Evolutionary conservation across 148 eudicot species (phyloP).

Genomic region (Camellia lanceoleosa): DNA sequence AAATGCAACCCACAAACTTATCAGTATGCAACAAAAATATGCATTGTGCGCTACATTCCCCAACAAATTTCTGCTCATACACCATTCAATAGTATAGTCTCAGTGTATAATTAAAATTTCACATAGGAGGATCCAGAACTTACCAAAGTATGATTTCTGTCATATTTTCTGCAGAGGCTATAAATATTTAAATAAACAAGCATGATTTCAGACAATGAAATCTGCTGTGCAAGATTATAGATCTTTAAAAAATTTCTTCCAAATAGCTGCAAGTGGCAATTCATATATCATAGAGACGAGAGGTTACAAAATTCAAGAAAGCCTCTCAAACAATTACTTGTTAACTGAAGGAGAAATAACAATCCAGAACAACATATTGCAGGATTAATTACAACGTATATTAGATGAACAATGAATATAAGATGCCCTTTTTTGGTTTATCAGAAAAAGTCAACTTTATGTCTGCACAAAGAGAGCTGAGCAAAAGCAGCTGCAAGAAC

Average conservation of each 20-base stretch:
- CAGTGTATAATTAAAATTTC: too few relatives aligned
- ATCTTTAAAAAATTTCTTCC: neutral
- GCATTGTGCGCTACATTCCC: neutral
- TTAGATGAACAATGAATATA: neutral
- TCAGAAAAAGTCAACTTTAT: neutral
- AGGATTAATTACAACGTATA: neutral
- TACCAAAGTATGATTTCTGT: neutral
- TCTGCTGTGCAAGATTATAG: neutral
- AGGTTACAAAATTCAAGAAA: neutral
- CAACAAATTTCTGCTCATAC: neutral
- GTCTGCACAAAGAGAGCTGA: neutral
- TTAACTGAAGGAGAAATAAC: neutral
- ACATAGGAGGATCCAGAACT: too few relatives aligned
- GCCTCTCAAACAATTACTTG: neutral
- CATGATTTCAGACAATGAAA: neutral
- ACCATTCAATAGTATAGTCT: neutral
- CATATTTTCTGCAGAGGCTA: neutral
- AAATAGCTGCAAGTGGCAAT: neutral
- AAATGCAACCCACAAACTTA: slow-evolving; percentile 4
- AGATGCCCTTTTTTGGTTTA: neutral
- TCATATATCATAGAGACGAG: neutral
- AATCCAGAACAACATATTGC: neutral
- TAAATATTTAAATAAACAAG: neutral
- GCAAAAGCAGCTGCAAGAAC: neutral
- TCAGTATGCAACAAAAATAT: neutral